Base-by-base conservation (phyloP, 31 red algal genomes). In the Asparagopsis taxiformis region DNA sequence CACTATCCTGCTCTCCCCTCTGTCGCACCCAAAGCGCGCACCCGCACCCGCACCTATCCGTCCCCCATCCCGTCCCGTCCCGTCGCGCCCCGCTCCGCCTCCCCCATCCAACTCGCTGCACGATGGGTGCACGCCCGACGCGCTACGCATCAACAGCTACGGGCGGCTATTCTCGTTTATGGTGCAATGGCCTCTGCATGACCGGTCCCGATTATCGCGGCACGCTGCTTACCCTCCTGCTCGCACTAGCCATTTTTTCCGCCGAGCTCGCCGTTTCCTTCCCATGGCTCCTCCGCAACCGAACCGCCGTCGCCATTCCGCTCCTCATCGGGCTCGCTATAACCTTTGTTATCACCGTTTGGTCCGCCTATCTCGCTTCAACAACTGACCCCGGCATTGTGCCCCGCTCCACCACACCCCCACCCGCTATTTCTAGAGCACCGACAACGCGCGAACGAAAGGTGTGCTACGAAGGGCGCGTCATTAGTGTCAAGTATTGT, bases 371-470 rank as follows among this genome's bases (percentile, higher is more conserved):
- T 57, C 80, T 99, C n/a, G 86, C 91, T n/a, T 82, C 86, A 17
- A 86, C 83, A 37, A 90, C 82, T 37, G 96, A 99, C 59, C 96
- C 96, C 10, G 96, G 96, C 21, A 99, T 99, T 62, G 72, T 99
- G 11, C 96, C 96, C 2, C 73, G 96, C 44, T 62, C 73, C 20
- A 60, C 68, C 31, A 74, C 69, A n/a, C 49, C 61, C 11, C 91
- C 86, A 1, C 50, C 65, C 21, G 65, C 79, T 31, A 68, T 94
- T 31, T 21, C 68, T 32, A 63, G 62, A 15, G 80, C 79, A 38
- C 75, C 85, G 16, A 49, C 70, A 26, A 75, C 78, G 22, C 81
- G 91, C 33, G 77, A 91, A 49, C 80, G 88, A 2, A 58, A 59
- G 46, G 43, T 94, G 0, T 39, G 46, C 1, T 62, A 77, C 44